Evolutionary conservation across 1,284 basidiomycete species (phyloP).

Genomic region (Malassezia cuniculi): DNA sequence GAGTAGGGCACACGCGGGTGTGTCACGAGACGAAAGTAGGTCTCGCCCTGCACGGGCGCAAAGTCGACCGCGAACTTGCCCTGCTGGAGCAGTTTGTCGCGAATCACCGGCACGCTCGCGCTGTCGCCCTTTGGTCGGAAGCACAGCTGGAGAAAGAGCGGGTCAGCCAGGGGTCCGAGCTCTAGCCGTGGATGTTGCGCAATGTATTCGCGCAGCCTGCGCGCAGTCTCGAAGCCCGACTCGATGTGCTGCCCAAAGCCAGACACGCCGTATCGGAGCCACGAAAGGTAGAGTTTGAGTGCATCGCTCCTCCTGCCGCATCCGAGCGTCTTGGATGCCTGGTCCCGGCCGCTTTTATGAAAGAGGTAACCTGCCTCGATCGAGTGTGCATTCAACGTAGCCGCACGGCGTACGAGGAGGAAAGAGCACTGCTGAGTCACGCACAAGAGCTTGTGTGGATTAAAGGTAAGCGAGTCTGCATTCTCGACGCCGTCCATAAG

Average conservation of each 20-base stretch:
- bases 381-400: constrained; percentile 42
- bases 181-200: constrained; percentile 19
- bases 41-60: constrained; percentile 28
- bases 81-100: constrained; percentile 16
- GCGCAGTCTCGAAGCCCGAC: constrained; percentile 22
- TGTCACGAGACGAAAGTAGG: constrained; percentile 31
- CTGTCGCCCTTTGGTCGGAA: constrained; percentile 24
- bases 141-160: constrained; percentile 37
- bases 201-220: constrained; percentile 19
- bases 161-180: constrained; percentile 24
- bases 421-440: constrained; percentile 47
- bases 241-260: constrained; percentile 41
- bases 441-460: constrained; percentile 47
- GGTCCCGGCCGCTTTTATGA: constrained; percentile 29
- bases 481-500: constrained; percentile 35
- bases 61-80: constrained; percentile 36
- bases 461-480: constrained; percentile 46
- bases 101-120: constrained; percentile 13
- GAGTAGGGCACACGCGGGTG: constrained; percentile 29
- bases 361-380: constrained; percentile 47
- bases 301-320: constrained; percentile 47
- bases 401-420: constrained; percentile 40
- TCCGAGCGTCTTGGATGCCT: constrained; percentile 38
- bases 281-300: constrained; percentile 47
- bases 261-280: constrained; percentile 43